phyloP scores from a whole-genome alignment of 2,329 filamentous ascomycete genomes.

The Talaromyces rugulosus region DNA sequence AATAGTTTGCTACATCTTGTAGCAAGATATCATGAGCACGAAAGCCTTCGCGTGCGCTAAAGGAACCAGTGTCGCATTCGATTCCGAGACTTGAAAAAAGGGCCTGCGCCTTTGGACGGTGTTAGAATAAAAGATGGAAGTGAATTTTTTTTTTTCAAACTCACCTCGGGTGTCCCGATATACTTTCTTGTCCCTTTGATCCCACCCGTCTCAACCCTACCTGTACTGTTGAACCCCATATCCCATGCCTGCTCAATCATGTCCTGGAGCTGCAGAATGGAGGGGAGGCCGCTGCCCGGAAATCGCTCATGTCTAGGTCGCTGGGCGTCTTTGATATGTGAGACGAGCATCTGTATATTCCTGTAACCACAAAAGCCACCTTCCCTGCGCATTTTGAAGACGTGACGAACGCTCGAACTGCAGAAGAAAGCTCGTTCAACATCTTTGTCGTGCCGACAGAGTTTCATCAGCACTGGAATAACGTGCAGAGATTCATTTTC shows the following conservation, averaged over 20 bases:
- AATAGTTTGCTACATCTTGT: constrained; percentile 72
- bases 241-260: constrained; percentile 88
- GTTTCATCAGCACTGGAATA: constrained; percentile 57
- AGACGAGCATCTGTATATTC: constrained; percentile 88
- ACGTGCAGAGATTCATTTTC: constrained; percentile 52
- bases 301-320: constrained; percentile 60
- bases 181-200: constrained; percentile 88
- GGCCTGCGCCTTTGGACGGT: constrained; percentile 63
- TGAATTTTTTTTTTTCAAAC: constrained; percentile 5
- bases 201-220: constrained; percentile 77
- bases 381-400: constrained; percentile 77
- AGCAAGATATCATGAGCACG: constrained; percentile 53
- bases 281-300: constrained; percentile 56
- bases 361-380: constrained; percentile 93
- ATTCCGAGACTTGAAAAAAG: constrained; percentile 69
- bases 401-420: constrained; percentile 67
- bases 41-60: constrained; percentile 45
- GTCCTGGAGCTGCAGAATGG: constrained; percentile 78
- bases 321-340: constrained; percentile 64
- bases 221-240: constrained; percentile 69
- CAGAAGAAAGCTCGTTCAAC: constrained; percentile 76
- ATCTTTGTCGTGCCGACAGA: constrained; percentile 60
- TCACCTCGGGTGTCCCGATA: constrained; percentile 85
- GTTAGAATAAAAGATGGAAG: background rate
- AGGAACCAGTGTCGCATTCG: constrained; percentile 59